These are phyloP conservation scores for Xylaria palmicola DNA, from an alignment of 495 filamentous ascomycete genomes.

Conservation along the genomic window DNA sequence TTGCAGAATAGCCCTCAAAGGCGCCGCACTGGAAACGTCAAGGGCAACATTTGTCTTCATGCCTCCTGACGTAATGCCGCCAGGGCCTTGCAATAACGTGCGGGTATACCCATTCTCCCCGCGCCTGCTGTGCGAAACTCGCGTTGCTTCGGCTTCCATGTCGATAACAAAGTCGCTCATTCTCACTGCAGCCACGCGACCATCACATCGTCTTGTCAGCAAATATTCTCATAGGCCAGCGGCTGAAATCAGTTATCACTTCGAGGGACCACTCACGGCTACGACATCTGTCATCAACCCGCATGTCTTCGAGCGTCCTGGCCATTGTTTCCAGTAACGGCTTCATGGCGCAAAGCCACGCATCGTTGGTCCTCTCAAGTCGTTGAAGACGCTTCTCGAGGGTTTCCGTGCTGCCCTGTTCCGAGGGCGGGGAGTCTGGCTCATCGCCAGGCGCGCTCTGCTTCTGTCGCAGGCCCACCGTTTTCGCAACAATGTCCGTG, in stretches of 20 bases:
- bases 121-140: not conserved
- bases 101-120: not conserved
- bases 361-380: conserved; percentile 24
- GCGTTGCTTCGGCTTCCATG: conserved; percentile 9
- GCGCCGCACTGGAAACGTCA: not conserved
- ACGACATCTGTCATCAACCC: conserved; percentile 15
- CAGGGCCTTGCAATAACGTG: not conserved
- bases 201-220: not conserved
- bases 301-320: conserved; percentile 22
- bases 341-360: conserved; percentile 23
- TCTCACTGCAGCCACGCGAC: not conserved
- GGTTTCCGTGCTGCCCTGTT: conserved; percentile 10
- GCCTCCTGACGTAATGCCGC: not conserved
- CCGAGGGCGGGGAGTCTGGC: not conserved
- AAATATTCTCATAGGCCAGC: not conserved
- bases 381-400: conserved; percentile 23
- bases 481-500: conserved; percentile 20
- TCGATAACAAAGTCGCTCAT: conserved; percentile 19
- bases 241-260: not conserved
- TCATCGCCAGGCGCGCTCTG: not conserved
- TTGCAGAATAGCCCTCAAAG: not conserved
- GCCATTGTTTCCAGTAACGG: conserved; percentile 21
- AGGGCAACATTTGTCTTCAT: not conserved
- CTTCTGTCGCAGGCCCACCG: conserved; percentile 9
- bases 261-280: conserved; percentile 8